Evolutionary conservation across 2,329 filamentous ascomycete genomes (phyloP), one percentile per base, ranked within the genome.

Genomic region (Colletotrichum cereale): DNA sequence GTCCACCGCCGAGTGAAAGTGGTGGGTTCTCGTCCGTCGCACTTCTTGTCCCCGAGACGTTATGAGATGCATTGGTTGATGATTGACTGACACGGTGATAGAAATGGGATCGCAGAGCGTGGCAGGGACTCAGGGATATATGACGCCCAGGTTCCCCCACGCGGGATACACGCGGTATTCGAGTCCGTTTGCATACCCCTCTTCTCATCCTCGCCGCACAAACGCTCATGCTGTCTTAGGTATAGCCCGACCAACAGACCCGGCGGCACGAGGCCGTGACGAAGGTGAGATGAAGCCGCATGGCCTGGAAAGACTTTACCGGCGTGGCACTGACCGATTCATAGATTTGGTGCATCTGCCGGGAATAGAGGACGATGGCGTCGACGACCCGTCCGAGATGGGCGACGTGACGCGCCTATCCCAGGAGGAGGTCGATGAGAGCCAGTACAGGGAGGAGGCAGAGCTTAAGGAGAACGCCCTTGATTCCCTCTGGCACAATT

Each of bases 401-500:
- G 61, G 64, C n/a, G 62, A 63, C 12, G 57, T 12, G 26, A 53
- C 50, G 50, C 50, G 18, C 50, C 26, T 53, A 29, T 53, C 50
- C 50, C 50, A 57, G 11, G 38, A 50, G 21, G 67, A 73, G 24
- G 53, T 58, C n/a, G 64, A 60, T 24, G 65, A 62, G 26, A 61
- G 42, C 38, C 57, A 60, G 24, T 48, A 48, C 24, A 34, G 24
- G 14, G 67, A 67, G 31, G n/a, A 58, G 11, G 67, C 58, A 21
- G 68, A 62, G n/a, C 61, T 61, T 7, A 67, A 50, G 44, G 52
- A 71, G 53, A 55, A 36, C 29, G 76, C 75, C 24, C 62, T 82
- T 26, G 68, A 76, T 6, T 75, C 80, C 40, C 74, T 82, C 11
- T 73, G 73, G 62, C 73, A 74, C 24, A 75, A 77, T 38, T 71